Evolutionary conservation across 176 grass and related monocot genomes (phyloP).

Genomic region (Eremochloa ophiuroides): DNA sequence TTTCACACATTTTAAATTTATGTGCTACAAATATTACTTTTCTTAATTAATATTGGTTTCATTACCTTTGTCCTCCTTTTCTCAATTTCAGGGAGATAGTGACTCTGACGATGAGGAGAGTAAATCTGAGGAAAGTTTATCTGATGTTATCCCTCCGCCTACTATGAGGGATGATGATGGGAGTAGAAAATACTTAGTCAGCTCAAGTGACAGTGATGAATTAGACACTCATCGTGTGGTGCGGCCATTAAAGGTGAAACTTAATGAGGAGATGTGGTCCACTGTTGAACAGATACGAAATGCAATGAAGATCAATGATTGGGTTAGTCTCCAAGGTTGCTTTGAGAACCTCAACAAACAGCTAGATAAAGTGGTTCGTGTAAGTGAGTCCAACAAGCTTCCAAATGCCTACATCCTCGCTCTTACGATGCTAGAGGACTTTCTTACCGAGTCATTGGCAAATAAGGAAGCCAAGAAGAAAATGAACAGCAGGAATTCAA

Average conservation of each 20-base stretch:
- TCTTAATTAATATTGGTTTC: neutral
- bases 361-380: conserved; percentile 75
- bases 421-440: conserved; percentile 78
- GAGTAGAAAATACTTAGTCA: neutral
- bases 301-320: conserved; percentile 98
- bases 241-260: conserved; percentile 63
- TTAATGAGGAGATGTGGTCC: conserved; percentile 80
- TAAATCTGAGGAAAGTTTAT: conserved; percentile 21
- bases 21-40: neutral
- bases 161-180: neutral
- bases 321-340: conserved; percentile 76
- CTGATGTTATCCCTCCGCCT: neutral
- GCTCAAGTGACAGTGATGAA: conserved; percentile 59
- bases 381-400: conserved; percentile 66
- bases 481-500: conserved; percentile 84
- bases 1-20: neutral
- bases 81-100: conserved; percentile 27
- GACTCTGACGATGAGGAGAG: conserved; percentile 24
- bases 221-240: conserved; percentile 65
- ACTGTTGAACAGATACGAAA: conserved; percentile 87
- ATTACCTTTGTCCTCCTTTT: neutral
- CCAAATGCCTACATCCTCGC: conserved; percentile 80
- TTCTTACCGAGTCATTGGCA: conserved; percentile 68
- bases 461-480: conserved; percentile 97
- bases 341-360: conserved; percentile 98